Percentiles rank a stretch among this genome's conserved stretches.
Evolutionary conservation across 352 stramenopile genomes (phyloP).

Genomic region (Pythium rishiriense): DNA sequence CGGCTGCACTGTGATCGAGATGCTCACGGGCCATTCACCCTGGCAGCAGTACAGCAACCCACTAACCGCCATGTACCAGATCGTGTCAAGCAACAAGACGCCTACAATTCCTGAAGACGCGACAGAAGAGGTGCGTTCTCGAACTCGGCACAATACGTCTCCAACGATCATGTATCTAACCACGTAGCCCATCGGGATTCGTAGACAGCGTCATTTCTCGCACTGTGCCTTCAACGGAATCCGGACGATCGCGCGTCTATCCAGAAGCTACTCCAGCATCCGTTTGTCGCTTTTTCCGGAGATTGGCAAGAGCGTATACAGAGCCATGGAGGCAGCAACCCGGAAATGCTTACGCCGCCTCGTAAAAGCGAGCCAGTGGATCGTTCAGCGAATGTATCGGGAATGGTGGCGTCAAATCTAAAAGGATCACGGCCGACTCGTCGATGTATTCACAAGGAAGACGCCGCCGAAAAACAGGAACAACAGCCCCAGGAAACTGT

Average conservation of each 20-base stretch:
- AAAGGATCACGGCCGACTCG: background rate
- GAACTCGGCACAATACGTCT: too few relatives aligned
- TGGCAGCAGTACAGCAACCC: slow-evolving; percentile 90
- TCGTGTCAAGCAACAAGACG: slow-evolving; percentile 70
- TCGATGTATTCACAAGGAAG: background rate
- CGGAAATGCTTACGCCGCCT: background rate
- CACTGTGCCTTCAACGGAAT: slow-evolving; percentile 64
- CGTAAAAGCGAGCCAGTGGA: background rate
- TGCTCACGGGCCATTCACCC: slow-evolving; percentile 90
- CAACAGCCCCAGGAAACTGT: background rate
- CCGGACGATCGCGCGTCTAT: slow-evolving; percentile 80
- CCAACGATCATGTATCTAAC: background rate
- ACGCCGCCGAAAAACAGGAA: background rate
- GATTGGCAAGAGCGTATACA: background rate
- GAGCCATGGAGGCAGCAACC: background rate
- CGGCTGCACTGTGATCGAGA: slow-evolving; percentile 92
- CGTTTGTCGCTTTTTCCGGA: slow-evolving; percentile 69
- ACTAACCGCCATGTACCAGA: slow-evolving; percentile 91
- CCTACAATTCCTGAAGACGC: slow-evolving; percentile 58
- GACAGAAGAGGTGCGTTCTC: slow-evolving; percentile 45
- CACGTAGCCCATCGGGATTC: background rate
- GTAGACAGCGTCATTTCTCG: slow-evolving; percentile 59
- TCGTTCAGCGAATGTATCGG: background rate
- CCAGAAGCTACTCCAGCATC: slow-evolving; percentile 87
- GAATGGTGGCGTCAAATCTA: background rate